These are phyloP conservation scores for Hypoxylon rickii DNA, from an alignment of 495 filamentous ascomycete genomes.

Conservation along the genomic window DNA sequence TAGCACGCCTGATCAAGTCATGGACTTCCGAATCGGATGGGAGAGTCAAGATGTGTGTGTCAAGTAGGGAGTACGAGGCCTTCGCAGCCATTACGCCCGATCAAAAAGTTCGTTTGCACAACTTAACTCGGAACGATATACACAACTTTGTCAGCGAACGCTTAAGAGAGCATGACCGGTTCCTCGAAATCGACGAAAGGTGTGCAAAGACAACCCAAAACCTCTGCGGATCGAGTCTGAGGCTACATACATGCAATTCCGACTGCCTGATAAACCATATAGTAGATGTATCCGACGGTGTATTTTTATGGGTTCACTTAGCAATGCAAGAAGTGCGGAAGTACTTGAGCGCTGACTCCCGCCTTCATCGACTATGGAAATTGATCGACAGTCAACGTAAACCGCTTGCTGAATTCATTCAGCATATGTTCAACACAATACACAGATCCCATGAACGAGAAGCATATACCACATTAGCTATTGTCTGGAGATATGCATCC, in stretches of 20 bases:
- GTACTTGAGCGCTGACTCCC: neutral
- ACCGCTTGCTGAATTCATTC: neutral
- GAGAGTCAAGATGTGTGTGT: conserved; percentile 11
- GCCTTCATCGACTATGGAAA: neutral
- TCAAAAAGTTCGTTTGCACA: conserved; percentile 8
- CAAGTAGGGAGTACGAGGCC: conserved; percentile 9
- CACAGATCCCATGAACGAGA: neutral
- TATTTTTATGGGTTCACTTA: conserved; percentile 11
- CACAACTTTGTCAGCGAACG: conserved; percentile 1
- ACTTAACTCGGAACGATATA: conserved; percentile 5
- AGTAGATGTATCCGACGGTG: neutral
- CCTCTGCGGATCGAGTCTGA: neutral
- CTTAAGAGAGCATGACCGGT: neutral
- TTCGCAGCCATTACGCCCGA: neutral
- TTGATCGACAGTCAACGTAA: neutral
- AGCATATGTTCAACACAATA: conserved; percentile 7
- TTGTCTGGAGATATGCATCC: neutral
- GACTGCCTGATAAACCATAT: conserved; percentile 3
- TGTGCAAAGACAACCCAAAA: neutral
- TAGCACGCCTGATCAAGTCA: neutral
- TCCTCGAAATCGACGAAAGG: neutral
- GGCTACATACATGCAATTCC: neutral
- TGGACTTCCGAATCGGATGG: conserved; percentile 3
- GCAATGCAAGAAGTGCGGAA: neutral
- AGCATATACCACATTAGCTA: conserved; percentile 4